Conservation (phyloP, 805 yeast genomes). For the Metschnikowia dekortorum region DNA sequence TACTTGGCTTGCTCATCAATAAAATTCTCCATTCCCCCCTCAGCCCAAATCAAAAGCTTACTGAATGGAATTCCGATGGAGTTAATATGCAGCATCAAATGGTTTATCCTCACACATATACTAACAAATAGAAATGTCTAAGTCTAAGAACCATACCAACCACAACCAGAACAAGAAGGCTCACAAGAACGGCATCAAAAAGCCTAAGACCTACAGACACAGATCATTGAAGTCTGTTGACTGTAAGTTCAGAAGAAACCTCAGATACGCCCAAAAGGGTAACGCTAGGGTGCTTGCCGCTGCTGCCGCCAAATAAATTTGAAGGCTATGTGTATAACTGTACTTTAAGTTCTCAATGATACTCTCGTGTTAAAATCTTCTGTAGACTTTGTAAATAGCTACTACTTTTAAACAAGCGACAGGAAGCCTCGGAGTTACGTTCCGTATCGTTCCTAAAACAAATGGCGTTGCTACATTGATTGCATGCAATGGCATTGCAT, state of each 20-base stretch:
- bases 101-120: conserved; percentile 10
- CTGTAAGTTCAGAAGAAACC: conserved; percentile 99
- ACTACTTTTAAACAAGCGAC: background rate
- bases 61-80: background rate
- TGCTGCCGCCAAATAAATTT: conserved; percentile 15
- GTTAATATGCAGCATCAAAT: background rate
- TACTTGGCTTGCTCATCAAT: too few species aligned
- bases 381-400: conserved; percentile 2
- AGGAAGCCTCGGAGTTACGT: background rate
- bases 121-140: conserved; percentile 70
- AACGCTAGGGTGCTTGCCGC: conserved; percentile 86
- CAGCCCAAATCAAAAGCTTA: too few species aligned
- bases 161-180: conserved; percentile 99
- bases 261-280: conserved; percentile 98
- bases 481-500: background rate
- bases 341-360: conserved; percentile 15
- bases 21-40: too few species aligned
- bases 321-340: conserved; percentile 5
- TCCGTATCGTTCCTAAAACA: background rate
- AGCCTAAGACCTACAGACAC: conserved; percentile 97
- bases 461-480: background rate
- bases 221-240: conserved; percentile 98
- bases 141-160: conserved; percentile 99
- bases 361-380: conserved; percentile 6
- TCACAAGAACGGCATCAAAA: conserved; percentile 99